Conservation (phyloP, 140 eudicot species). For the Bidens hawaiensis region DNA sequence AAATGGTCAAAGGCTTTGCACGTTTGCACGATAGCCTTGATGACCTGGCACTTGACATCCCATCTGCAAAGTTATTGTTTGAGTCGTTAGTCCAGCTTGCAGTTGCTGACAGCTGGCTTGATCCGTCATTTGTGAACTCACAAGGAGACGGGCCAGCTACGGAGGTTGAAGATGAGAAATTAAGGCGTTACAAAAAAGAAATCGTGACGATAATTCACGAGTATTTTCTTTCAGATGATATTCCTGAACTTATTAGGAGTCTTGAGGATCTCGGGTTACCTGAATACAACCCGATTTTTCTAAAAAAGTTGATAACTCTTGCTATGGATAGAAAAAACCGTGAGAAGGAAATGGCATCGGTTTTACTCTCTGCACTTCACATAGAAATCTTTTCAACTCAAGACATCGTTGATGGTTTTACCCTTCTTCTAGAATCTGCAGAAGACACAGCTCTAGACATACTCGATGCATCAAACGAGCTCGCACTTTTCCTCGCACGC, state of each 20-base stretch:
- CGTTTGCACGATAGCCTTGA: constrained; percentile 85
- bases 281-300: constrained; percentile 63
- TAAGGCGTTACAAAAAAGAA: constrained; percentile 69
- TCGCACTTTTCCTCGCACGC: constrained; percentile 80
- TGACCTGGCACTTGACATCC: constrained; percentile 90
- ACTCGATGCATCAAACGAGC: constrained; percentile 82
- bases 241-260: constrained; percentile 80
- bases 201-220: constrained; percentile 74
- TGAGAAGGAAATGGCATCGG: constrained; percentile 96
- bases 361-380: constrained; percentile 76
- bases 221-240: constrained; percentile 83
- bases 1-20: constrained; percentile 74
- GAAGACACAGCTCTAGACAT: constrained; percentile 93
- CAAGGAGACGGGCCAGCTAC: constrained; percentile 21
- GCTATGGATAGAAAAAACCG: constrained; percentile 94
- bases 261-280: constrained; percentile 74
- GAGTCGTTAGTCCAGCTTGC: constrained; percentile 52
- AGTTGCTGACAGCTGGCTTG: constrained; percentile 76
- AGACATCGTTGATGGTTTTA: constrained; percentile 80
- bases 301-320: constrained; percentile 74
- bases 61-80: constrained; percentile 62
- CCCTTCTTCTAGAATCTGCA: constrained; percentile 75
- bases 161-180: constrained; percentile 46
- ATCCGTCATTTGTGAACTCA: constrained; percentile 48
- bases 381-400: constrained; percentile 84